Evolutionary conservation across 148 eudicot genomes (phyloP).

Genomic region (Euryodendron excelsum): DNA sequence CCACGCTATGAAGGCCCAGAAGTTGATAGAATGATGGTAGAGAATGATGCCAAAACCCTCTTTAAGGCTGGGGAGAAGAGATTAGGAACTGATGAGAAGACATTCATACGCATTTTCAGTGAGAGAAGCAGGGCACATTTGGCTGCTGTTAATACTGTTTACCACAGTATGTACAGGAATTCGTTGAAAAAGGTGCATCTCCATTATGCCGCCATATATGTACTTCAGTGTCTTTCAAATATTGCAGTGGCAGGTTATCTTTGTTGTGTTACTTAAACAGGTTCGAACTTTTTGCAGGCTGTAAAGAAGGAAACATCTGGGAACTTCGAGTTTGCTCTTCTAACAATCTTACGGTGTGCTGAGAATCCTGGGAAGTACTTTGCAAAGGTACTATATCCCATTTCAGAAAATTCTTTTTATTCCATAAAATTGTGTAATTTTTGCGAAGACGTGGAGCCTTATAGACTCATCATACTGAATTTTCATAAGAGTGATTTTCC

Average conservation of each 20-base stretch:
- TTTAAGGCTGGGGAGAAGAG: conserved; percentile 88
- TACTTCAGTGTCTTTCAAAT: background rate
- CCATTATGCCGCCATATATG: background rate
- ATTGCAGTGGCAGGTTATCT: background rate
- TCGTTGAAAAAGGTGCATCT: conserved; percentile 39
- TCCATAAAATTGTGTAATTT: background rate
- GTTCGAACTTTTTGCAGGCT: conserved; percentile 31
- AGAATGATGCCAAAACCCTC: conserved; percentile 71
- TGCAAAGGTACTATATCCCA: conserved; percentile 43
- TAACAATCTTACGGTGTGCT: conserved; percentile 48
- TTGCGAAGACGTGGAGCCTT: background rate
- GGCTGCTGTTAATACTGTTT: conserved; percentile 61
- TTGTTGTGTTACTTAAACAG: background rate
- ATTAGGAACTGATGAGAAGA: conserved; percentile 79
- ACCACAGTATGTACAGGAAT: conserved; percentile 47
- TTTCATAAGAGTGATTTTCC: background rate
- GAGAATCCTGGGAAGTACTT: conserved; percentile 47
- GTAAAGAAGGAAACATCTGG: conserved; percentile 58
- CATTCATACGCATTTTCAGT: conserved; percentile 62
- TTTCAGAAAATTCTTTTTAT: background rate
- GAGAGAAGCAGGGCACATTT: conserved; percentile 80
- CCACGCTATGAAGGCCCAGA: conserved; percentile 78
- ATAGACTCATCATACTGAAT: background rate
- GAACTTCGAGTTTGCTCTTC: conserved; percentile 36
- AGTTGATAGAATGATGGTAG: conserved; percentile 53